phyloP scores from a whole-genome alignment of 1,284 basidiomycete genomes.

The Leccinum fuscescens region DNA sequence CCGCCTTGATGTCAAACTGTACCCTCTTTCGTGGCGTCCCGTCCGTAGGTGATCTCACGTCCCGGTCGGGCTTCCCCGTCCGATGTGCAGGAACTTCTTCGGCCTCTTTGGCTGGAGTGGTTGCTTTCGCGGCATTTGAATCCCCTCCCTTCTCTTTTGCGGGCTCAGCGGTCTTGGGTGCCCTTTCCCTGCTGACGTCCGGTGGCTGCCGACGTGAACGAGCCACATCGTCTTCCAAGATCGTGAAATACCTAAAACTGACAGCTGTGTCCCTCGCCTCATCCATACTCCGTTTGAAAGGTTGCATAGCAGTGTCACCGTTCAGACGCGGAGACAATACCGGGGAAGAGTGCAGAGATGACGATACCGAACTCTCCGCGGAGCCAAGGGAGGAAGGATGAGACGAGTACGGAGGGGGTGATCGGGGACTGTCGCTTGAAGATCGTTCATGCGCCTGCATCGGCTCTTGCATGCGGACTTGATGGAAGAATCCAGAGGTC shows the following conservation, averaged over 20 bases:
- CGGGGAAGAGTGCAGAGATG: conserved; percentile 37
- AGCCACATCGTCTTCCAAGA: conserved; percentile 58
- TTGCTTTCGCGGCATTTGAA: conserved; percentile 15
- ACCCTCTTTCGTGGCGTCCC: conserved; percentile 55
- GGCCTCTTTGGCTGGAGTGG: conserved; percentile 9
- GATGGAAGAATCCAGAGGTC: conserved; percentile 52
- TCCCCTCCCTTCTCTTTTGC: conserved; percentile 6
- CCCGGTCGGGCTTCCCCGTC: conserved; percentile 15
- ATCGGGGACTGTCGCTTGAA: conserved; percentile 25
- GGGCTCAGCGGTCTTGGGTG: conserved; percentile 16
- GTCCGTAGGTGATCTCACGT: conserved; percentile 18
- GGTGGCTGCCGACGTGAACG: conserved; percentile 28
- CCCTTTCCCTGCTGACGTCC: conserved; percentile 13
- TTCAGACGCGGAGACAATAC: conserved; percentile 31
- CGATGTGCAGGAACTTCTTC: conserved; percentile 10
- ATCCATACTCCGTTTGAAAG: conserved; percentile 58
- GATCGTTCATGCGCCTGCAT: conserved; percentile 13
- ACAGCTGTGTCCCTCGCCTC: conserved; percentile 62
- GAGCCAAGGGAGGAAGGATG: conserved; percentile 33
- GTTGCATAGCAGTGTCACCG: conserved; percentile 36
- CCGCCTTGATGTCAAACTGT: conserved; percentile 67
- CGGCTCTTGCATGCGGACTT: conserved; percentile 36
- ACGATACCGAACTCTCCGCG: conserved; percentile 29
- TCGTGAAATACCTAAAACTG: conserved; percentile 63
- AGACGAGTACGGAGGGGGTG: conserved; percentile 33